Base-by-base conservation (phyloP, 345 rosid genomes). In the Bruguiera parviflora region DNA sequence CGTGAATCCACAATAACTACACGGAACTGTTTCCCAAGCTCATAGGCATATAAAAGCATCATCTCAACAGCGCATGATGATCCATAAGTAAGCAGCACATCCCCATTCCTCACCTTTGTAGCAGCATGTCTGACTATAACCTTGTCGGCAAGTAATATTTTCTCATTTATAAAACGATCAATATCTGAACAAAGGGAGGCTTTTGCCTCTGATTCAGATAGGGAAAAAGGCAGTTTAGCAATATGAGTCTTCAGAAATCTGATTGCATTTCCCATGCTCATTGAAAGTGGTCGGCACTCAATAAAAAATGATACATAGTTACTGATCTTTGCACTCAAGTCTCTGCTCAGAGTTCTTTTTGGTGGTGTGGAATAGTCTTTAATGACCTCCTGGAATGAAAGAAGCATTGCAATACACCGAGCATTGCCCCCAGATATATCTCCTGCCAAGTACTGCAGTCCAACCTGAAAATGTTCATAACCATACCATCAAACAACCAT, bases 211-310 rank as follows among this genome's bases (percentile, higher is more conserved):
- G 86, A 83, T 72, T 95, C 99, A 31, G 96, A 55, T 51, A 85
- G 56, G 65, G 88, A 77, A 65, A 87, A 52, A 51, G 96, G 89
- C 71, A 92, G 68, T 80, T 88, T 88, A 22, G 96, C 86, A 65
- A 94, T 89, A 71, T 77, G 77, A 77, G 73, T 87, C 68, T 95
- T 88, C 65, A 92, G 52, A 75, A 88, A 92, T 64, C 92, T 82
- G 66, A 95, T 90, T 2, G 92, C 89, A 64, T 95, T 92, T 19
- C 99, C 97, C 97, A 95, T 95, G 77, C 97, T 92, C 61, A 92
- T 73, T 15, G 97, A 88, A 74, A 95, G 92, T 32, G 99, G 97
- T 11, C 97, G 86, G 76, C 97, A 92, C 62, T 89, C 93, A 15
- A 73, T 92, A 39, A 92, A 80, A 85, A 95, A 95, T 49, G 97